phyloP scores from a whole-genome alignment of 2,329 filamentous ascomycete genomes.

The Elsinoe fawcettii region DNA sequence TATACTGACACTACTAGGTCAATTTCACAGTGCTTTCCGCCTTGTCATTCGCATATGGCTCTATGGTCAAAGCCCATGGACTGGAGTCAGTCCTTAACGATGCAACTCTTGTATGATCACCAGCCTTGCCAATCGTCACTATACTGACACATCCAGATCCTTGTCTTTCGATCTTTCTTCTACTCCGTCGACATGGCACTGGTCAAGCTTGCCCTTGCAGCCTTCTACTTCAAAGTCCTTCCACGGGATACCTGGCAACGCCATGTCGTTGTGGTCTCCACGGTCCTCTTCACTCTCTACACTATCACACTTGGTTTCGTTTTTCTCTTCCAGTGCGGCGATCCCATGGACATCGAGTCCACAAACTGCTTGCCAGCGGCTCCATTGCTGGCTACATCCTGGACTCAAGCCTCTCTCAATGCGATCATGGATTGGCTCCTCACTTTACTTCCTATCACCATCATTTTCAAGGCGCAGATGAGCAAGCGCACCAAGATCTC shows the following conservation, averaged over 20 bases:
- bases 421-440: constrained; percentile 9
- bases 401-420: constrained; percentile 1
- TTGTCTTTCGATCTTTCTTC: constrained; percentile 9
- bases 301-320: constrained; percentile 5
- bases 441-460: constrained; percentile 14
- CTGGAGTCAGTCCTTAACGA: not conserved
- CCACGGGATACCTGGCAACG: constrained; percentile 4
- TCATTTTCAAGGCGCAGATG: constrained; percentile 9
- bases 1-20: constrained; percentile 10
- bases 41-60: not conserved
- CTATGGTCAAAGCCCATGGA: not conserved
- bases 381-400: not conserved
- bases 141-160: not conserved
- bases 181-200: constrained; percentile 1
- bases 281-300: constrained; percentile 33
- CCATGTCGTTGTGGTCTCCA: constrained; percentile 19
- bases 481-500: constrained; percentile 6
- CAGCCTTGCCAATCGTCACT: not conserved
- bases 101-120: not conserved
- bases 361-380: not conserved
- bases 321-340: constrained; percentile 13
- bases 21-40: not conserved
- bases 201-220: constrained; percentile 11
- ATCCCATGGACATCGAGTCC: not conserved
- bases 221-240: constrained; percentile 8